phyloP scores from a whole-genome alignment of 352 stramenopile species.

The Phytophthora uliginosa region DNA sequence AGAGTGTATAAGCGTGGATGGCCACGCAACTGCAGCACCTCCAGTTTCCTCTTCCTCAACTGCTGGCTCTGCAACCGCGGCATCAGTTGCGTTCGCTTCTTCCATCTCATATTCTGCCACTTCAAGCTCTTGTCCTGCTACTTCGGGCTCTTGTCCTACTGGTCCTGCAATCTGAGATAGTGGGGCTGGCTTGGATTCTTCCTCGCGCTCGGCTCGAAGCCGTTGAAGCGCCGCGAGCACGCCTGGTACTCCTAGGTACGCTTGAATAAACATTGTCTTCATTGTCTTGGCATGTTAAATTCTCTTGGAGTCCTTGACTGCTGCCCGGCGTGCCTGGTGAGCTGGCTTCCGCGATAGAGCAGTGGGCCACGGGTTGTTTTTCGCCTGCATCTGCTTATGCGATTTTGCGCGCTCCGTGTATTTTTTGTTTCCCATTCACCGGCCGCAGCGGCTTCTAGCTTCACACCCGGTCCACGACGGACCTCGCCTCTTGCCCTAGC shows the following conservation, averaged over 20 bases:
- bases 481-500: no score
- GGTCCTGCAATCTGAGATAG: neutral
- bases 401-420: no score
- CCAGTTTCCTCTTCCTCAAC: neutral
- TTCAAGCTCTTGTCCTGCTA: neutral
- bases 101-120: neutral
- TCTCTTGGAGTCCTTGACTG: neutral
- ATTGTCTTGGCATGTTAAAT: neutral
- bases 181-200: neutral
- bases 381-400: neutral
- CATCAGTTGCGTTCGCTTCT: neutral
- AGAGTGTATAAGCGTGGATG: neutral
- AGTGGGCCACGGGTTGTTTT: neutral
- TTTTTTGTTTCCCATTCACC: no score
- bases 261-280: neutral
- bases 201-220: neutral
- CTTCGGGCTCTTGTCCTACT: neutral
- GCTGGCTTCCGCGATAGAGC: neutral
- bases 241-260: neutral
- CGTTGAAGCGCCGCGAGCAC: neutral
- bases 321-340: neutral
- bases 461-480: no score
- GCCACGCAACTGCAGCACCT: neutral
- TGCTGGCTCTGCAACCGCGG: neutral
- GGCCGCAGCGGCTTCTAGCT: no score